Evolutionary conservation across 441 rosid species (phyloP), one percentile per base, ranked within the genome.

Genomic region (Metrosideros polymorpha): DNA sequence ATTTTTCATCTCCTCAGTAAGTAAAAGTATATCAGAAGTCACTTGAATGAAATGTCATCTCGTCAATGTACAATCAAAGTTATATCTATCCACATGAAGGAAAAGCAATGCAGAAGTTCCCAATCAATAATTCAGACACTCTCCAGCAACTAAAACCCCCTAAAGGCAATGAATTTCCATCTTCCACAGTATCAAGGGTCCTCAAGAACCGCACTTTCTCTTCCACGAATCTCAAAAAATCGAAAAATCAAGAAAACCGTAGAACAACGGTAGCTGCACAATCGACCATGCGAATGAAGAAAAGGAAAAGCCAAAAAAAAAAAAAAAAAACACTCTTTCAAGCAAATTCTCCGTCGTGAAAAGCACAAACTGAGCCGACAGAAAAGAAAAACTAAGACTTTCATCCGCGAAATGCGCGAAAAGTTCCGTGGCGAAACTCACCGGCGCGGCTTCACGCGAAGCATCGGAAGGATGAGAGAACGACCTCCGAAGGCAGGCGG

Each of bases 381-480:
- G n/a, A 55, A 42, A 35, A 83, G 50, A 82, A 14, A 13, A 56
- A 87, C 85, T 82, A 2, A 42, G 30, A 85, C 66, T 66, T 66
- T 42, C 63, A 71, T 43, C n/a, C 24, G 35, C 42, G 32, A 29
- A 82, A 76, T 54, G 51, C 24, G 24, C 79, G 39, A n/a, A 82
- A 25, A 2, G 50, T 53, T 79, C 27, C 9, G 17, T 55, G 51
- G 43, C 66, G 32, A 63, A 50, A 88, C 91, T 61, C 43, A 95
- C 99, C 98, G 94, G 93, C 88, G 87, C 87, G 88, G 87, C 83
- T 87, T 92, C 94, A 82, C 89, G 92, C 52, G 93, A 91, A 39
- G 94, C 91, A 79, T 87, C 92, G 17, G 96, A 87, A 84, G 99
- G 98, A 88, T 95, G 97, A 89, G 99, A 95, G 89, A 95, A 94